Base-by-base conservation (phyloP, 2,329 filamentous ascomycete species). In the Aspergillus flavus region DNA sequence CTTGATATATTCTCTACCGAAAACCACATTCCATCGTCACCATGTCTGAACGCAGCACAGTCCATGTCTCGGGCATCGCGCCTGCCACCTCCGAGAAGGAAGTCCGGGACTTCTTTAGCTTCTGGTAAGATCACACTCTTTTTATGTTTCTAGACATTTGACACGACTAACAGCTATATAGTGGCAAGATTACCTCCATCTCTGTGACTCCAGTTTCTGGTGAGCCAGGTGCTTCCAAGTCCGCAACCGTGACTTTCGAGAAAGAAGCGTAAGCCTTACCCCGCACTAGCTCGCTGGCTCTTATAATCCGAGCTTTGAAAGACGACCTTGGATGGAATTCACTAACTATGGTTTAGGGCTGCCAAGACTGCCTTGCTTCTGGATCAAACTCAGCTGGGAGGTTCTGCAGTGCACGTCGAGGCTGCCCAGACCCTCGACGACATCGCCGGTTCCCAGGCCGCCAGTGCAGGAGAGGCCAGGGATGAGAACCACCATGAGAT, bases 291-390 rank as follows among this genome's bases (percentile, higher is more conserved):
- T 54, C 65, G 11, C 12, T 9, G 14, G 7, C 26, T 11, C 28
- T 30, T 30, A 28, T 26, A 52, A 57, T 32, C n/a, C 32, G n/a
- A 36, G 11, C 52, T 23, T 46, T 26, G 26, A 32, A 26, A 26
- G 9, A 50, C 4, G 7, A 50, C 7, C 30, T 19, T 36, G 52
- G 21, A 36, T 30, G 54, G 10, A 54, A 41, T n/a, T 32, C 28
- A 62, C 43, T 57, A 43, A 66, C 58, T 39, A 61, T 21, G 34
- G 36, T 53, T 46, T 58, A 83, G 81, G 16, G 95, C 95, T 57
- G 94, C 94, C 64, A 97, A 97, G 85, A 99, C 95, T 26, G 95
- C 95, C 30, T 91, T 97, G 46, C 91, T 99, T 64, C 89, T 99
- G 68, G 94, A 98, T 83, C 96, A 97, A 85, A 99, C 95, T 59